Conservation (phyloP, 148 eudicot species). For the Heliosperma pusillum region DNA sequence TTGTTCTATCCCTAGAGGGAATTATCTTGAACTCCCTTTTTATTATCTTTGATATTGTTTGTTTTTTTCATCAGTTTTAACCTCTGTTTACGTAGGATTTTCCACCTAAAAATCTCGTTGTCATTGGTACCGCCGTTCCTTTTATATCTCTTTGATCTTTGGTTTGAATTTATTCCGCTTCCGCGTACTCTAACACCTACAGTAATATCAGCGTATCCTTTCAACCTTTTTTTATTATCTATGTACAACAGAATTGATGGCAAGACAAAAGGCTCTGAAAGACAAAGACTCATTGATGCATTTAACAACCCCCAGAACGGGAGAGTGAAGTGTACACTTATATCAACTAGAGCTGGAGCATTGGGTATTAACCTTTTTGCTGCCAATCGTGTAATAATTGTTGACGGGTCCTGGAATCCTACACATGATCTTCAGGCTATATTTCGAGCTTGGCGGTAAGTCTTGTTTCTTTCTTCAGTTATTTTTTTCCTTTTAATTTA, state of each 20-base stretch:
- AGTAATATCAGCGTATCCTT: slow-evolving; percentile 9
- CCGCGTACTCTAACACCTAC: too few species aligned
- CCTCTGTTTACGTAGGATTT: too few species aligned
- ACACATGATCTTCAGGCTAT: slow-evolving; percentile 99
- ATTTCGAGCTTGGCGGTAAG: slow-evolving; percentile 92
- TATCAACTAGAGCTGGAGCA: slow-evolving; percentile 96
- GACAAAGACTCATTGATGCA: slow-evolving; percentile 83
- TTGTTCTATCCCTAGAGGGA: too few species aligned
- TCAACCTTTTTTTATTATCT: slow-evolving; percentile 5
- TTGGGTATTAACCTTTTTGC: slow-evolving; percentile 94
- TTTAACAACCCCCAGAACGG: slow-evolving; percentile 71
- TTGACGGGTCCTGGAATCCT: slow-evolving; percentile 99
- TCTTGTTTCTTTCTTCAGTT: not conserved
- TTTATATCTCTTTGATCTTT: too few species aligned
- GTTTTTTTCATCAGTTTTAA: too few species aligned
- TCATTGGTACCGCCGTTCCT: too few species aligned
- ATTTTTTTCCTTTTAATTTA: too few species aligned
- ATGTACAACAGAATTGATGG: slow-evolving; percentile 79
- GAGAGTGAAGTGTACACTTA: slow-evolving; percentile 87
- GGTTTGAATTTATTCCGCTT: too few species aligned
- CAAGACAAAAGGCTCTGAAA: slow-evolving; percentile 71
- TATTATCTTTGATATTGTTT: too few species aligned
- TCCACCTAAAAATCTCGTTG: too few species aligned
- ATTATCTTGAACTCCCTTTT: too few species aligned
- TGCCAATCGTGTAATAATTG: slow-evolving; percentile 91